Evolutionary conservation across 805 yeast genomes (phyloP), one percentile per base, ranked within the genome.

Genomic region (Priceomyces melissophilus): DNA sequence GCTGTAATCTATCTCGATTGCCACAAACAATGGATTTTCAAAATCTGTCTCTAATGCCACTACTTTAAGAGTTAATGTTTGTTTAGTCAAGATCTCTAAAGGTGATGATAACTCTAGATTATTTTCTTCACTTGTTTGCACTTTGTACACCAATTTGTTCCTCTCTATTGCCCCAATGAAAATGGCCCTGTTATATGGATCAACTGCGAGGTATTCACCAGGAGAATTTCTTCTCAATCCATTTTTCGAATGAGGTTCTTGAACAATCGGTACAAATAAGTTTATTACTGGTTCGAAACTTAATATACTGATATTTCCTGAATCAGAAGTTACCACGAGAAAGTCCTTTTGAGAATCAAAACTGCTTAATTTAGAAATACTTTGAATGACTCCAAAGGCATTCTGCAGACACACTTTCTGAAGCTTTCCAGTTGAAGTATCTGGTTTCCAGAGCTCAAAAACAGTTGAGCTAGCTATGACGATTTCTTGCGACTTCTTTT

Each of bases 11-110:
- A 76, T 63, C 54, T 91, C 98, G 6, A 93, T 61, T 0, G 90
- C 74, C 0, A 88, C 95, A 73, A 90, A 91, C 8, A 79, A 56
- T 0, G 98, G 98, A 53, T 88, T 89, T 13, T 84, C 93, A 57
- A 73, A 83, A 0, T 83, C 86, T 2, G 82, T 84, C 55, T 89
- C 95, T 36, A 91, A 55, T 0, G 84, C 83, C 12, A 76, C 61
- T 2, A 81, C 52, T 11, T 60, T 60, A 26, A 84, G 65, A 0
- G 89, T 79, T 7, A 88, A 54, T 0, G 63, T 50, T 26, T 69
- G 62, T 4, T 79, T 68, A 23, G 76, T 63, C 33, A 71, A 69
- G 1, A 85, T 81, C 47, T 87, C 95, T 36, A 89, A 59, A 0
- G 96, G 96, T 0, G 95, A 79, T 2, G 86, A 75, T 1, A 87